These are phyloP conservation scores for Agaricus blazei DNA, from an alignment of 768 basidiomycete species.

Conservation along the genomic window DNA sequence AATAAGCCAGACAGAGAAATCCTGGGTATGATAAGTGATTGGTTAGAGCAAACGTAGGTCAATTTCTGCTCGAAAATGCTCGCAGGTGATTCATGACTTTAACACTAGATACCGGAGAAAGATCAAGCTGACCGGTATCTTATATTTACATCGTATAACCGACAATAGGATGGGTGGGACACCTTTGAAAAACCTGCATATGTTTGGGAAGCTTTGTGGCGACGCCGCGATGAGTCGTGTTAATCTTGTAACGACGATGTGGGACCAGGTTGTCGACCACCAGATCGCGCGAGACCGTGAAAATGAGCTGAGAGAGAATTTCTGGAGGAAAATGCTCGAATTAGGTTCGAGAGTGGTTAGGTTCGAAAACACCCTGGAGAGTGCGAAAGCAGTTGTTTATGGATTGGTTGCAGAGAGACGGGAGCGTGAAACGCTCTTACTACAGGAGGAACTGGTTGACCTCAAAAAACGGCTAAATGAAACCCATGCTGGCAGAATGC, in stretches of 20 bases:
- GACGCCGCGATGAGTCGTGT: slow-evolving; percentile 43
- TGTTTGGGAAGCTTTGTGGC: slow-evolving; percentile 53
- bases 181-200: slow-evolving; percentile 44
- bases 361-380: neutral
- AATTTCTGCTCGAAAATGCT: too few species aligned
- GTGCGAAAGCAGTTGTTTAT: neutral
- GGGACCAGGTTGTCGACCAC: slow-evolving; percentile 30
- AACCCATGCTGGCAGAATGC: slow-evolving; percentile 3
- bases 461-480: neutral
- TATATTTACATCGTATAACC: slow-evolving; percentile 11
- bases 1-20: slow-evolving; percentile 6
- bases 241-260: slow-evolving; percentile 53
- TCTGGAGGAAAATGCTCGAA: slow-evolving; percentile 14
- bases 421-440: neutral
- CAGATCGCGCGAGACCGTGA: slow-evolving; percentile 9
- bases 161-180: slow-evolving; percentile 39
- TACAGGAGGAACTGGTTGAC: slow-evolving; percentile 7
- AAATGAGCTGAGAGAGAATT: slow-evolving; percentile 11
- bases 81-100: too few species aligned
- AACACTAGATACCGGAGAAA: slow-evolving; percentile 16
- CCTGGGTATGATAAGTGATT: slow-evolving; percentile 8
- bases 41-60: slow-evolving; percentile 7
- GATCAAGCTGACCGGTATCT: slow-evolving; percentile 15
- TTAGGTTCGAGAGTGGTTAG: neutral
- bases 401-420: neutral